Evolutionary conservation across 352 stramenopile genomes (phyloP).

Genomic region (Phytophthora ramorum): DNA sequence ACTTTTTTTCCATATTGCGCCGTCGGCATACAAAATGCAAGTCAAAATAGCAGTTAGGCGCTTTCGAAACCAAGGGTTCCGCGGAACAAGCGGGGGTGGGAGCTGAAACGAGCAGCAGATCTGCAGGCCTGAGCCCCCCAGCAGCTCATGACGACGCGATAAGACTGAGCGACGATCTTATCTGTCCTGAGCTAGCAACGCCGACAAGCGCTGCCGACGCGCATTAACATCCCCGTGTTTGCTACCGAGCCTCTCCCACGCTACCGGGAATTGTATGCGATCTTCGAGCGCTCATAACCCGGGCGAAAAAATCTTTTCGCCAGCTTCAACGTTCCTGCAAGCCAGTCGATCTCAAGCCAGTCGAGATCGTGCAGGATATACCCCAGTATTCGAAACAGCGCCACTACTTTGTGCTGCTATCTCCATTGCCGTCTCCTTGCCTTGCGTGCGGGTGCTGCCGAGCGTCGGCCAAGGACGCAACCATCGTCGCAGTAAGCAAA

Average conservation of each 20-base stretch:
- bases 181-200: not conserved
- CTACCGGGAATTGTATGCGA: not conserved
- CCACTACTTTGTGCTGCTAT: too few relatives aligned
- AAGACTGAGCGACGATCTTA: slow-evolving; percentile 10
- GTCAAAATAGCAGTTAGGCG: slow-evolving; percentile 1
- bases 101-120: slow-evolving; percentile 2
- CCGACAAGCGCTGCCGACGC: not conserved
- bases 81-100: slow-evolving; percentile 2
- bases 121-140: too few relatives aligned
- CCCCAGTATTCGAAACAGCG: too few relatives aligned
- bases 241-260: slow-evolving; percentile 1
- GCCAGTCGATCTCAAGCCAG: not conserved
- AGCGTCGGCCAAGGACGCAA: too few relatives aligned
- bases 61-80: slow-evolving; percentile 17
- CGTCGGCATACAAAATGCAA: slow-evolving; percentile 7
- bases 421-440: too few relatives aligned
- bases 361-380: too few relatives aligned
- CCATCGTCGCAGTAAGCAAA: too few relatives aligned
- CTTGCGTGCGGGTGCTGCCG: too few relatives aligned
- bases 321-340: slow-evolving; percentile 22
- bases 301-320: slow-evolving; percentile 7
- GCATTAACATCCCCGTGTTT: not conserved
- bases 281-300: slow-evolving; percentile 11
- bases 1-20: slow-evolving; percentile 30
- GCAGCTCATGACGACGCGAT: slow-evolving; percentile 15